Conservation (phyloP, 2,329 filamentous ascomycete species). For the Alternaria hordeiaustralica region DNA sequence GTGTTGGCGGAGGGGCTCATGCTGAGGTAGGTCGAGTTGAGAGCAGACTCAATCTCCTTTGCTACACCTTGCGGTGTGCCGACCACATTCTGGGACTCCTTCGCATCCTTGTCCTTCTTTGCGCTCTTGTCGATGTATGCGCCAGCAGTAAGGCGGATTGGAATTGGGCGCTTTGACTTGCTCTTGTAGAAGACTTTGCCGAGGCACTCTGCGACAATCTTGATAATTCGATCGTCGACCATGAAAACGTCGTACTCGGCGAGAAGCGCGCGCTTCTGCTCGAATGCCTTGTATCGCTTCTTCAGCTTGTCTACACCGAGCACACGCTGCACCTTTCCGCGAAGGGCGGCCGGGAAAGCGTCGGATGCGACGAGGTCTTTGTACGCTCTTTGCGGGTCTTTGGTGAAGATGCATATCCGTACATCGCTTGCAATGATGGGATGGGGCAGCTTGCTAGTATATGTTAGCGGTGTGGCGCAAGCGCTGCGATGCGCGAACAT, state of each 20-base stretch:
- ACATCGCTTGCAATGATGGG: constrained; percentile 70
- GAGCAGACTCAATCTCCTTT: constrained; percentile 78
- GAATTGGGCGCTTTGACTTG: constrained; percentile 83
- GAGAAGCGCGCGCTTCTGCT: constrained; percentile 77
- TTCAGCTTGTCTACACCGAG: constrained; percentile 87
- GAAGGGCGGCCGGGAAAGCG: constrained; percentile 59
- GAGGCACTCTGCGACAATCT: constrained; percentile 74
- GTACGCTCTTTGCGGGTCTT: constrained; percentile 81
- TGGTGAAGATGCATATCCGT: constrained; percentile 85
- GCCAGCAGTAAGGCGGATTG: constrained; percentile 72
- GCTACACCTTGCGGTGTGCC: constrained; percentile 72
- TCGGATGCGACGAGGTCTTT: constrained; percentile 84
- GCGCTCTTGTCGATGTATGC: constrained; percentile 65
- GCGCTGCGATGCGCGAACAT: constrained; percentile 12
- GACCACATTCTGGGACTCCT: constrained; percentile 50
- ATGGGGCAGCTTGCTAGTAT: constrained; percentile 68
- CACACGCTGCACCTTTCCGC: constrained; percentile 62
- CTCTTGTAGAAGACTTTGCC: constrained; percentile 93
- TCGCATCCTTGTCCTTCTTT: constrained; percentile 41
- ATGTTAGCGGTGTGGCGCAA: constrained; percentile 16
- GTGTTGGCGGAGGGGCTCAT: constrained; percentile 81
- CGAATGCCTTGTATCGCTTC: constrained; percentile 87
- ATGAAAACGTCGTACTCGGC: constrained; percentile 92
- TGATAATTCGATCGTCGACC: constrained; percentile 83
- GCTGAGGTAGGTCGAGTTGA: constrained; percentile 79